These are phyloP conservation scores for Corymbia citriodora DNA, from an alignment of 441 rosid species.

Conservation along the genomic window DNA sequence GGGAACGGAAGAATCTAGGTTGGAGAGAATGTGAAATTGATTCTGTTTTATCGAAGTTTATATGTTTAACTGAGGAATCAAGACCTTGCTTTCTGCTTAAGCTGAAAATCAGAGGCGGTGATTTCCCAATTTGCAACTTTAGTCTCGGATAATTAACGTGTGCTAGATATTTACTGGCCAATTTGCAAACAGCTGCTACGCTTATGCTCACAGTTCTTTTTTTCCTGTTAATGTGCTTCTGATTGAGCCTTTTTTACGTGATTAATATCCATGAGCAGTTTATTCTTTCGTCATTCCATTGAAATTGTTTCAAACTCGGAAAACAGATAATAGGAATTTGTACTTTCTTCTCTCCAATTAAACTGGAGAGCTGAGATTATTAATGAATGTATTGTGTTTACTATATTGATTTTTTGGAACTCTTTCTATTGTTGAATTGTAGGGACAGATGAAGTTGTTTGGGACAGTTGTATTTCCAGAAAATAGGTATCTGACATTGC, in stretches of 20 bases:
- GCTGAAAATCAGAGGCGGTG: not conserved
- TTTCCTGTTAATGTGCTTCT: not conserved
- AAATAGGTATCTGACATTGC: constrained; percentile 64
- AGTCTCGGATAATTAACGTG: not conserved
- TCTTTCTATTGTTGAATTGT: not conserved
- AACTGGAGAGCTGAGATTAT: not conserved
- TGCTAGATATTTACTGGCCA: not conserved
- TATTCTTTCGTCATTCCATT: not conserved
- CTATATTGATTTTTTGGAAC: not conserved
- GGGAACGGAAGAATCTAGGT: not conserved
- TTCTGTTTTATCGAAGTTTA: not conserved
- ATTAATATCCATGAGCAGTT: not conserved
- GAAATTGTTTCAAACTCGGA: not conserved
- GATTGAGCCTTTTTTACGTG: not conserved
- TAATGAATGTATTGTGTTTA: not conserved
- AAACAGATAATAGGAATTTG: not conserved
- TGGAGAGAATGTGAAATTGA: not conserved
- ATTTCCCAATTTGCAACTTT: not conserved
- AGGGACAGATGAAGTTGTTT: constrained; percentile 90
- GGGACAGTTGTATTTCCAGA: constrained; percentile 83
- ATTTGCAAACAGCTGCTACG: not conserved
- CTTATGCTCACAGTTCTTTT: not conserved
- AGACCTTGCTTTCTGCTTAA: fast-evolving
- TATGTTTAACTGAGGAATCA: not conserved
- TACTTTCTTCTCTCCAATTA: not conserved